Conservation (phyloP, 768 basidiomycete species). For the Lactarius hatsudake region DNA sequence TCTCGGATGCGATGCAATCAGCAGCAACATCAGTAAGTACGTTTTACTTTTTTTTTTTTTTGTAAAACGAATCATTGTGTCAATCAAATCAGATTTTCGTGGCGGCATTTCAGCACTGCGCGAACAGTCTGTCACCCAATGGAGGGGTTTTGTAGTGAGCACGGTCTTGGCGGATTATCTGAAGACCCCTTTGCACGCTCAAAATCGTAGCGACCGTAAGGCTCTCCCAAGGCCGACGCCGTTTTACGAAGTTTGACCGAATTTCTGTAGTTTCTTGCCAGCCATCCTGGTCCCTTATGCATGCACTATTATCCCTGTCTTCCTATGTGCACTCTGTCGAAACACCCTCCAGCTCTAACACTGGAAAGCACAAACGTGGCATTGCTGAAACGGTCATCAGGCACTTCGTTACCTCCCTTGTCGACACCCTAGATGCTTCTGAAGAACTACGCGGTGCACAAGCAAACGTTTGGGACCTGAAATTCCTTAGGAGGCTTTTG, state of each 20-base stretch:
- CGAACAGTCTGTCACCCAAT: conserved; percentile 11
- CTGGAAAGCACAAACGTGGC: conserved; percentile 3
- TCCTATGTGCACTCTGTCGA: conserved; percentile 15
- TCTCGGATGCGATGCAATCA: conserved; percentile 3
- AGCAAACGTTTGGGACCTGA: conserved; percentile 12
- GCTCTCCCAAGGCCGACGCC: not conserved
- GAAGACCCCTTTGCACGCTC: not conserved
- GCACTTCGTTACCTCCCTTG: conserved; percentile 13
- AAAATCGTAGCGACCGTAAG: conserved; percentile 7
- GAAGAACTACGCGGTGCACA: not conserved
- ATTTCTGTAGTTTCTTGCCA: conserved; percentile 2
- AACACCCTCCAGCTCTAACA: not conserved
- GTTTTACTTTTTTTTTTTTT: not conserved
- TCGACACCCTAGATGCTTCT: not conserved
- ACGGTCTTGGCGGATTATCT: conserved; percentile 13
- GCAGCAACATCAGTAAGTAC: conserved; percentile 18
- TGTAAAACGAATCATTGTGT: not conserved
- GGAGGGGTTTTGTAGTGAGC: conserved; percentile 13
- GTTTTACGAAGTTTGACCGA: not conserved
- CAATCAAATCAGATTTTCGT: conserved; percentile 10
- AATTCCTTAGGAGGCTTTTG: conserved; percentile 19
- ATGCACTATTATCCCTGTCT: conserved; percentile 15
- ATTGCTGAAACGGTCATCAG: conserved; percentile 5
- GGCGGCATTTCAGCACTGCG: conserved; percentile 3
- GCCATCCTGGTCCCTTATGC: conserved; percentile 20